Evolutionary conservation across 2,329 filamentous ascomycete species (phyloP).

Genomic region (Aspergillus sp.): DNA sequence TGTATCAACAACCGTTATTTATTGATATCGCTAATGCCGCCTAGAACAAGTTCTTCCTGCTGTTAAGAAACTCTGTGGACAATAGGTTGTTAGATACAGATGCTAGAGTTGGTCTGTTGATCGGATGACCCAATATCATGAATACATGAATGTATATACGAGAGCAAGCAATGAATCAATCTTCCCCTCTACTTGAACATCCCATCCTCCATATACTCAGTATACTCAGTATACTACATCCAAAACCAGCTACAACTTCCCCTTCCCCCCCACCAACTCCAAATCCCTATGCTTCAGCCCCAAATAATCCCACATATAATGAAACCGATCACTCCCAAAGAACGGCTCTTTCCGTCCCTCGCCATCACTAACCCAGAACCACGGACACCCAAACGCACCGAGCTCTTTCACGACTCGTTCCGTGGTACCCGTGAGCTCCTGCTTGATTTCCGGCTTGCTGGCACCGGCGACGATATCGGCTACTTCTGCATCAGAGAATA

Average conservation of each 20-base stretch:
- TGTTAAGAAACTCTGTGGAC: neutral
- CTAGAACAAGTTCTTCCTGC: neutral
- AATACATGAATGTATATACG: no score
- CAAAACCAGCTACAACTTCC: neutral
- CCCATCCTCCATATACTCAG: no score
- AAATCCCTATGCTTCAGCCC: conserved; percentile 48
- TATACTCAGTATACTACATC: no score
- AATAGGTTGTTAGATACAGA: no score
- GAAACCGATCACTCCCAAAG: conserved; percentile 71
- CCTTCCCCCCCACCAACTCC: conserved; percentile 11
- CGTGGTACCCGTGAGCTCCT: conserved; percentile 59
- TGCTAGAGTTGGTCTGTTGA: no score
- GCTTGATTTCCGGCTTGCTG: conserved; percentile 51
- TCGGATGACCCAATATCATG: no score
- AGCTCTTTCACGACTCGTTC: conserved; percentile 56
- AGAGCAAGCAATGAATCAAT: no score
- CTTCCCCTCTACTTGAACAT: no score
- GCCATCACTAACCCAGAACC: conserved; percentile 62
- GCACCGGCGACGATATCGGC: conserved; percentile 56
- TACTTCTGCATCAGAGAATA: conserved; percentile 50
- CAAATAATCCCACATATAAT: conserved; percentile 66
- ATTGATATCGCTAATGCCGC: neutral
- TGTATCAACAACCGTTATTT: neutral
- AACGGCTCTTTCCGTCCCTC: conserved; percentile 65
- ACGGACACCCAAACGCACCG: conserved; percentile 76